Base-by-base conservation (phyloP, 1,284 basidiomycete genomes). In the Moniliophthora roreri region DNA sequence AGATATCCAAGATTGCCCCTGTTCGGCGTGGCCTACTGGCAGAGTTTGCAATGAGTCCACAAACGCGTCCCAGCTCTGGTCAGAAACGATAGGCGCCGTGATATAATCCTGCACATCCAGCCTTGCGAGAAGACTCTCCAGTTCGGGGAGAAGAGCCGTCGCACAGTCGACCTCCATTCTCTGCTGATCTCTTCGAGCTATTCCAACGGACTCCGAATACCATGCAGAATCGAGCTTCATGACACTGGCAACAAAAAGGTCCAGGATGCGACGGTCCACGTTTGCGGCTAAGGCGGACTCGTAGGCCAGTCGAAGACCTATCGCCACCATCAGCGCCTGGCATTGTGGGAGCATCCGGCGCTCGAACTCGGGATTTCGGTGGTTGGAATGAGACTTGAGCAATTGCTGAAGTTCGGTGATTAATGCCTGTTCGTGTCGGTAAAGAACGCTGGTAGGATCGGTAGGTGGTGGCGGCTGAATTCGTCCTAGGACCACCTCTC, bases 301-400 rank as follows among this genome's bases (percentile, higher is more conserved):
- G 58, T 77, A 78, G 8, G 76, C 74, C 64, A 80, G 73, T 1
- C 76, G 69, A 57, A 75, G 69, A 2, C 77, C 78, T 42, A 79
- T 74, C 6, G 73, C 71, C 51, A 75, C 67, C 23, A 77, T 66
- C 15, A 76, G 58, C 1, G 63, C 55, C 23, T 65, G 62, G 61
- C 73, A 75, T 11, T 62, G 63, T 0, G 76, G 77, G 11, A 77
- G 69, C 21, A 76, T 51, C 18, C 62, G 62, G 61, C 60, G 60
- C 70, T 67, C 49, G 69, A 1, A 58, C 60, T 2, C 57, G 54
- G 42, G 65, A 66, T 24, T 72, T 68, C 57, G 77, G 74, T 46
- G 60, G 46, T 6, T 36, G 16, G 47, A 18, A 15, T n/a, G 18
- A 24, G 32, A 6, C 32, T 35, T 13, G 71, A 50, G 6, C 6